Base-by-base conservation (phyloP, 2,329 filamentous ascomycete genomes). In the Fusarium metavorans region DNA sequence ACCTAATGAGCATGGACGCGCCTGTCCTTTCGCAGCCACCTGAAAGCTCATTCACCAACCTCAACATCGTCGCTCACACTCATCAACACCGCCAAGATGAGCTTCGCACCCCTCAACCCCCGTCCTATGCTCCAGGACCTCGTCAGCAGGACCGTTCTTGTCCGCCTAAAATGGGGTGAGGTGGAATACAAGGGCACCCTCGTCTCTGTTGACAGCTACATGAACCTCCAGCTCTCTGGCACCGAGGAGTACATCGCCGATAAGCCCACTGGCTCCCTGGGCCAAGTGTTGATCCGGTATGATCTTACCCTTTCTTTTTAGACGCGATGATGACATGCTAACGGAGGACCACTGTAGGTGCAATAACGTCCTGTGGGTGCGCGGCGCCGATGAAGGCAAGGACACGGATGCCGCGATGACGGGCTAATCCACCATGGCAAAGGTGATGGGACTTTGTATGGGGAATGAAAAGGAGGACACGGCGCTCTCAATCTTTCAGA, bases 361-460 rank as follows among this genome's bases (percentile, higher is more conserved):
- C 86, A 98, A 98, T 86, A 98, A 98, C 81, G 96, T 98, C n/a
- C 88, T 98, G 56, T 98, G 95, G 93, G 96, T 98, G 77, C 88
- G 90, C 75, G 87, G 87, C 62, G 90, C 89, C 59, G 87, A 88
- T 66, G 81, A 86, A 68, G 86, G 85, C 68, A 85, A 87, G 64
- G 83, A 85, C 30, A 86, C 83, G 48, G 89, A 91, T 75, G 86
- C 86, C n/a, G 88, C 87, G 75, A 92, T 92, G 89, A 87, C 89
- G 20, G 90, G 84, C 70, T 90, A 78, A 66, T 60, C 27, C 20
- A 32, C 34, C 34, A n/a, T 30, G 35, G 39, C 18, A 13, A 54
- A 23, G 41, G 54, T 41, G 50, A 73, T 54, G 68, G 37, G 52
- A 64, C 14, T 41, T 41, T 57, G 35, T 59, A 43, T 64, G 68